Percentiles rank a stretch among this genome's conserved stretches.
Evolutionary conservation across 495 filamentous ascomycete species (phyloP).

Genomic region (Xylaria castorea): DNA sequence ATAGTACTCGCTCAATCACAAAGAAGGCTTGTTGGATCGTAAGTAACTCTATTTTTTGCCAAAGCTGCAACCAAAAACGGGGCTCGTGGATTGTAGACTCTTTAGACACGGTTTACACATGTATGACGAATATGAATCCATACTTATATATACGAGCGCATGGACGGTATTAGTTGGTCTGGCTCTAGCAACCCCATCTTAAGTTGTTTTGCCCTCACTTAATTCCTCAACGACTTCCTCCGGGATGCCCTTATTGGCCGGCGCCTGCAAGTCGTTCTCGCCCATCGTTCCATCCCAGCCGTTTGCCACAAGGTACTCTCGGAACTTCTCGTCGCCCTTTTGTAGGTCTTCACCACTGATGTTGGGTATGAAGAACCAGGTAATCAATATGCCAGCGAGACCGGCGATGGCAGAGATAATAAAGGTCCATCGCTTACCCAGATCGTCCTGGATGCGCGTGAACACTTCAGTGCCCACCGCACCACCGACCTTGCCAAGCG

Average conservation of each 20-base stretch:
- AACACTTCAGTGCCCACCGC: slow-evolving; percentile 62
- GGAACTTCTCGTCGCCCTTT: slow-evolving; percentile 52
- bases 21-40: no score
- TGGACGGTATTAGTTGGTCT: neutral
- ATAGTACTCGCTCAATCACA: no score
- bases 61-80: no score
- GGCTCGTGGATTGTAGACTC: no score
- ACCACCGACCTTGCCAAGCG: slow-evolving; percentile 59
- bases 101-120: no score
- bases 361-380: slow-evolving; percentile 59
- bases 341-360: slow-evolving; percentile 53
- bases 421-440: slow-evolving; percentile 60
- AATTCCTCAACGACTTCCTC: slow-evolving; percentile 10
- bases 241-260: neutral
- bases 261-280: slow-evolving; percentile 26
- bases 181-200: neutral
- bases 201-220: neutral
- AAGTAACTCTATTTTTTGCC: no score
- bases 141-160: neutral
- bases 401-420: slow-evolving; percentile 61
- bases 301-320: slow-evolving; percentile 52
- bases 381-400: slow-evolving; percentile 57
- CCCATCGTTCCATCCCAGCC: slow-evolving; percentile 60
- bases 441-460: slow-evolving; percentile 45
- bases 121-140: neutral